Conservation (phyloP, 2,329 filamentous ascomycete species). For the Neophaeococcomyces aloes region DNA sequence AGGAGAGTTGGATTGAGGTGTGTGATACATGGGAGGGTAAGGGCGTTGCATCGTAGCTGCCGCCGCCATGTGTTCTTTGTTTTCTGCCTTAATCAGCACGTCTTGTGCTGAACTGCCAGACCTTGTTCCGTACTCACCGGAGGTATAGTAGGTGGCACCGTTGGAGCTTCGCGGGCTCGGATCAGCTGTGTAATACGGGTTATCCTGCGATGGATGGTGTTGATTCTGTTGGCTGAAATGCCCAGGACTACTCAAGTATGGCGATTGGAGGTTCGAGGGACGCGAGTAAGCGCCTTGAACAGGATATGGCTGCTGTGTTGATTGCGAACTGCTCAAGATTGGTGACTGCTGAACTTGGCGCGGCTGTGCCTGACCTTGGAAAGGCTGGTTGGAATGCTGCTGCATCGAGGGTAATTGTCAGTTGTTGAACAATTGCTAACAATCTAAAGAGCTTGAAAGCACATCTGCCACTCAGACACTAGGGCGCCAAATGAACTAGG, state of each 20-base stretch:
- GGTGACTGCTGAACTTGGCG: constrained; percentile 24
- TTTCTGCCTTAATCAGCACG: constrained; percentile 53
- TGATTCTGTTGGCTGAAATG: constrained; percentile 22
- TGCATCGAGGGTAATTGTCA: constrained; percentile 17
- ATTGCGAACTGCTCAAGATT: constrained; percentile 14
- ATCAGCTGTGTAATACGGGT: constrained; percentile 69
- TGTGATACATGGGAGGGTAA: constrained; percentile 91
- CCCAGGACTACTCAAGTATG: constrained; percentile 49
- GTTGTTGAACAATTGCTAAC: constrained; percentile 5
- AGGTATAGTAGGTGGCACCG: constrained; percentile 73
- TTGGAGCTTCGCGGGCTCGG: constrained; percentile 74
- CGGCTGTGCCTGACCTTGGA: constrained; percentile 17
- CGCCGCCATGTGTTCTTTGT: constrained; percentile 57
- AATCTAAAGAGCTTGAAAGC: constrained; percentile 6
- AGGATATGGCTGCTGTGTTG: constrained; percentile 17
- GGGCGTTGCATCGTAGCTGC: constrained; percentile 54
- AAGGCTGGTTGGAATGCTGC: constrained; percentile 20
- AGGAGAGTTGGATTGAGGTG: constrained; percentile 88
- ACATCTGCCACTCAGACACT: constrained; percentile 9
- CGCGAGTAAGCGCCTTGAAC: constrained; percentile 17
- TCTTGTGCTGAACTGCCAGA: constrained; percentile 44
- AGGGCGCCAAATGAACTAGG: constrained; percentile 11
- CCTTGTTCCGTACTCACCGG: constrained; percentile 51
- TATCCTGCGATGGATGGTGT: constrained; percentile 43
- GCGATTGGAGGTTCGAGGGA: constrained; percentile 33